Evolutionary conservation across 345 rosid species (phyloP).

Genomic region (Citrus reticulata): DNA sequence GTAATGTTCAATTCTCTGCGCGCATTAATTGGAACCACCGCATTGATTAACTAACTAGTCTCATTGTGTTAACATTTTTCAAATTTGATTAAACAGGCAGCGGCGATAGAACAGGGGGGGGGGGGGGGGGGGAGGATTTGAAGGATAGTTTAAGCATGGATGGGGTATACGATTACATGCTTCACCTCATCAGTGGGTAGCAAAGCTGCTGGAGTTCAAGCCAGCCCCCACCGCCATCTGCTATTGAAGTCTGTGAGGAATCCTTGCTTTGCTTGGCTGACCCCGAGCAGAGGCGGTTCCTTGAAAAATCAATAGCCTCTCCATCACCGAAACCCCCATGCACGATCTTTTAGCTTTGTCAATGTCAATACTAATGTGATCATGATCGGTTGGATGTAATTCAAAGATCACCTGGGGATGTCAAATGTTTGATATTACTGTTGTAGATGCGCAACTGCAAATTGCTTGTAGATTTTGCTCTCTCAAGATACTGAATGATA

Average conservation of each 20-base stretch:
- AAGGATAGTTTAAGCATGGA: conserved; percentile 73
- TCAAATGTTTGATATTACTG: neutral
- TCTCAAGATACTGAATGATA: neutral
- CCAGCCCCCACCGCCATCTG: conserved; percentile 58
- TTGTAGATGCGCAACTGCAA: neutral
- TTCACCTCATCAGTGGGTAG: conserved; percentile 36
- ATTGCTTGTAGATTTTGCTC: neutral
- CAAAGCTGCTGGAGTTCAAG: conserved; percentile 72
- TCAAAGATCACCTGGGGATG: conserved; percentile 31
- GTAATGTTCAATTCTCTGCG: neutral
- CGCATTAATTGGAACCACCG: neutral
- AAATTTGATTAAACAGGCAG: conserved; percentile 48
- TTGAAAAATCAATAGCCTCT: conserved; percentile 37
- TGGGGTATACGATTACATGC: conserved; percentile 76
- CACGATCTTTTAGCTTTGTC: conserved; percentile 30
- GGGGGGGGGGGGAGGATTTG: conserved; percentile 8
- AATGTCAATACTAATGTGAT: conserved; percentile 25
- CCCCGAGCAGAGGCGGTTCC: conserved; percentile 42
- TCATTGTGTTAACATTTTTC: neutral
- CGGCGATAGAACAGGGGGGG: conserved; percentile 58
- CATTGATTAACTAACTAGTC: neutral
- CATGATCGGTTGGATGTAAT: conserved; percentile 24
- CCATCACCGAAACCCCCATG: conserved; percentile 48
- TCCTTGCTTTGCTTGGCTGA: conserved; percentile 82
- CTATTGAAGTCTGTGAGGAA: conserved; percentile 57